These are phyloP conservation scores for Epichloe amarillans DNA, from an alignment of 2,329 filamentous ascomycete genomes.

Conservation along the genomic window DNA sequence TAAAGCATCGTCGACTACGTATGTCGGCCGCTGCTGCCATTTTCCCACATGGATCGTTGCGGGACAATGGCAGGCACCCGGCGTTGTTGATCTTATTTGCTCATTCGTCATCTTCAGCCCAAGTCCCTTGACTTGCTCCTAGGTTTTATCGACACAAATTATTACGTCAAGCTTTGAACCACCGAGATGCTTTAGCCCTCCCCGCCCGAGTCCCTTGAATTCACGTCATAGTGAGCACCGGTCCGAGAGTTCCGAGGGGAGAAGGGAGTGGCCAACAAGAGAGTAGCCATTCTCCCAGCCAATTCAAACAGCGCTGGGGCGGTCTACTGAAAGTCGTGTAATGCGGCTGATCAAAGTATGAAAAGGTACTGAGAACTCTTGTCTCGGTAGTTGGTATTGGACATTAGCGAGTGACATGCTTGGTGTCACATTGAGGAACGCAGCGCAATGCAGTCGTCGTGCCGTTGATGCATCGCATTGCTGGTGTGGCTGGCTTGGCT, in stretches of 20 bases:
- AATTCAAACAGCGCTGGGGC: too few relatives aligned
- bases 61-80: too few relatives aligned
- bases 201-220: not conserved
- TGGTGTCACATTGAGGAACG: not conserved
- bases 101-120: too few relatives aligned
- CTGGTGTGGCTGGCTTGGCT: not conserved
- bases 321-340: too few relatives aligned
- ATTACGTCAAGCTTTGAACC: too few relatives aligned
- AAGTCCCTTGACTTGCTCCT: not conserved
- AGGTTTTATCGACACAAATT: not conserved
- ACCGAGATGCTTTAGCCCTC: not conserved
- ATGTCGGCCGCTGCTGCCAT: too few relatives aligned
- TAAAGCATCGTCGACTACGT: too few relatives aligned
- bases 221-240: not conserved
- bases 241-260: not conserved
- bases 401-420: not conserved
- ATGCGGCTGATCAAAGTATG: too few relatives aligned
- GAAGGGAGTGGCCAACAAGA: not conserved
- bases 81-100: too few relatives aligned
- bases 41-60: too few relatives aligned
- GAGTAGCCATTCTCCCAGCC: too few relatives aligned
- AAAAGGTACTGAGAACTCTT: not conserved
- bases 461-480: not conserved
- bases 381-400: not conserved
- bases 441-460: not conserved